phyloP scores from a whole-genome alignment of 257 asterid genomes.

The Jaltomata sinuosa region DNA sequence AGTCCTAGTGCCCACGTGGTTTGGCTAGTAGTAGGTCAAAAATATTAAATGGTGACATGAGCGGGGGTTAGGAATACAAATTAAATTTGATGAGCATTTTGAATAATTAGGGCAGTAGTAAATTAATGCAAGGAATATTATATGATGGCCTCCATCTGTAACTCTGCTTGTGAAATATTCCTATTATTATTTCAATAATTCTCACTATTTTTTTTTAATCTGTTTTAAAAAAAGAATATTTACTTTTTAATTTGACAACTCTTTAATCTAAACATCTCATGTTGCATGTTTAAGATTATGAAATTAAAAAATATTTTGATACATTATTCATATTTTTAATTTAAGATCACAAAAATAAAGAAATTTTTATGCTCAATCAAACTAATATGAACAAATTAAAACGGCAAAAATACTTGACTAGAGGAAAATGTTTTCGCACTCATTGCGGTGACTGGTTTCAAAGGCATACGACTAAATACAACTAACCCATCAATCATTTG shows the following conservation, averaged over 20 bases:
- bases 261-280: background rate
- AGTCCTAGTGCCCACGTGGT: background rate
- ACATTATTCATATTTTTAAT: background rate
- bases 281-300: background rate
- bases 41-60: background rate
- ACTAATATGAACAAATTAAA: background rate
- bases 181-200: background rate
- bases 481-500: conserved; percentile 5
- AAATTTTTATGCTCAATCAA: background rate
- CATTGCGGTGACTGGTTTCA: conserved; percentile 17
- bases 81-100: background rate
- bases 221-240: too few relatives aligned
- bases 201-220: background rate
- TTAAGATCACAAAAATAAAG: background rate
- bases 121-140: background rate
- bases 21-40: background rate
- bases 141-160: background rate
- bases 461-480: conserved; percentile 12
- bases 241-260: background rate
- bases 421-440: background rate
- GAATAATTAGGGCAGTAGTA: background rate
- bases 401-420: background rate
- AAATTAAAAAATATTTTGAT: background rate
- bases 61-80: background rate
- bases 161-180: background rate